Percentiles rank a stretch among this genome's conserved stretches.
Conservation (phyloP, 2,329 filamentous ascomycete genomes). For the Didymella glomerata region DNA sequence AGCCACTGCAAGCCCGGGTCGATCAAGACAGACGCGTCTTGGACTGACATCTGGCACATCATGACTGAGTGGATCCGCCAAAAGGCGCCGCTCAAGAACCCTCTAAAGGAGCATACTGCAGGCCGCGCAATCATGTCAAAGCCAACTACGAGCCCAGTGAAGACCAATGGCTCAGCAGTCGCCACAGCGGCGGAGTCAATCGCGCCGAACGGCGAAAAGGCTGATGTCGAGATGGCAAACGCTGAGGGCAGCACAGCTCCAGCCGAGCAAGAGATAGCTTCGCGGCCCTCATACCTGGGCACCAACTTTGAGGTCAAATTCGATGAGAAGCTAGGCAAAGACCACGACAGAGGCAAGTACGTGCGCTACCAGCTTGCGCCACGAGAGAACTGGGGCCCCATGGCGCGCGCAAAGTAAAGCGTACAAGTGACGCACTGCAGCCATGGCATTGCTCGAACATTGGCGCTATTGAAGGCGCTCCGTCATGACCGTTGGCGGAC, state of each 20-base stretch:
- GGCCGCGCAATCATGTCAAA: conserved; percentile 72
- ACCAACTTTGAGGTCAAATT: conserved; percentile 72
- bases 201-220: conserved; percentile 13
- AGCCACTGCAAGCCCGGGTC: conserved; percentile 90
- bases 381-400: conserved; percentile 90
- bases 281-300: conserved; percentile 37
- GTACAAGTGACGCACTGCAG: conserved; percentile 7
- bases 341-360: conserved; percentile 70
- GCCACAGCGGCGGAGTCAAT: conserved; percentile 7
- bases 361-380: conserved; percentile 92
- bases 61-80: conserved; percentile 92
- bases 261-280: background rate
- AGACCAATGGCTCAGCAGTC: conserved; percentile 10
- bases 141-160: conserved; percentile 27
- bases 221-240: conserved; percentile 15
- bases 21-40: conserved; percentile 93
- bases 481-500: conserved; percentile 14
- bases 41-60: conserved; percentile 88
- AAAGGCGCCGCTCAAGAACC: conserved; percentile 77
- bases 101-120: conserved; percentile 73
- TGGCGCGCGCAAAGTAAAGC: conserved; percentile 62
- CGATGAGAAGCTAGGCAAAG: conserved; percentile 78
- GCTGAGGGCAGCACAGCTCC: background rate
- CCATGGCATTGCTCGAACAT: background rate
- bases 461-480: conserved; percentile 6